phyloP scores from a whole-genome alignment of 2,329 filamentous ascomycete genomes.

The Botrytis sinoallii region DNA sequence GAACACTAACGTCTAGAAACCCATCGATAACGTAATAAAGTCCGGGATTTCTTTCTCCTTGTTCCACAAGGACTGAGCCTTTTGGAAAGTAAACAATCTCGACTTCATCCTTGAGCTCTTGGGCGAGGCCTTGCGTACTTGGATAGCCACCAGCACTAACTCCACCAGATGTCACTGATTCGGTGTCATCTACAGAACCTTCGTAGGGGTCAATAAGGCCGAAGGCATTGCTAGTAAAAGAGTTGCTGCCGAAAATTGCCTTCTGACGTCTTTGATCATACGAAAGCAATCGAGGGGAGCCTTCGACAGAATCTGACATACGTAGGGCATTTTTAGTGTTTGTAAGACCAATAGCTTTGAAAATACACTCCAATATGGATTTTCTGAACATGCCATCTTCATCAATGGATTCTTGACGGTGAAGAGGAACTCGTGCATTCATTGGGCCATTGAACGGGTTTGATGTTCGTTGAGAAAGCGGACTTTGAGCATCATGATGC shows the following conservation, averaged over 20 bases:
- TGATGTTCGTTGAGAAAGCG: slow-evolving; percentile 47
- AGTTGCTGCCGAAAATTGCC: slow-evolving; percentile 70
- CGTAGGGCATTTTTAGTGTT: slow-evolving; percentile 62
- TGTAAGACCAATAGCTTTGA: slow-evolving; percentile 84
- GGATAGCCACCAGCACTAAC: slow-evolving; percentile 56
- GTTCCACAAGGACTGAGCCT: slow-evolving; percentile 89
- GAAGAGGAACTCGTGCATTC: slow-evolving; percentile 50
- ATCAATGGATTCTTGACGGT: slow-evolving; percentile 77
- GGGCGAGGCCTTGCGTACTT: slow-evolving; percentile 63
- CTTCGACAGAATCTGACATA: slow-evolving; percentile 73
- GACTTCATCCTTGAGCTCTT: slow-evolving; percentile 85
- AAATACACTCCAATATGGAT: slow-evolving; percentile 91
- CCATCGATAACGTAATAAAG: slow-evolving; percentile 97
- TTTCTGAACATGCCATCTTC: slow-evolving; percentile 87
- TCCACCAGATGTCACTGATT: slow-evolving; percentile 75
- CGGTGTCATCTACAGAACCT: slow-evolving; percentile 73
- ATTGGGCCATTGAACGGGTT: slow-evolving; percentile 54
- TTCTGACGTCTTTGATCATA: slow-evolving; percentile 80
- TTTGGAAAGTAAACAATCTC: slow-evolving; percentile 98
- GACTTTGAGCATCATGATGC: slow-evolving; percentile 36
- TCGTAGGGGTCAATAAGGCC: slow-evolving; percentile 87
- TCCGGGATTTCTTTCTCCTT: slow-evolving; percentile 94
- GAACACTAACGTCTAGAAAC: slow-evolving; percentile 91
- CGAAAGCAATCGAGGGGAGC: slow-evolving; percentile 78
- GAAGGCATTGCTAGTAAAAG: slow-evolving; percentile 77